These are phyloP conservation scores for Priceomyces fermenticarens DNA, from an alignment of 805 yeast genomes.

Conservation along the genomic window DNA sequence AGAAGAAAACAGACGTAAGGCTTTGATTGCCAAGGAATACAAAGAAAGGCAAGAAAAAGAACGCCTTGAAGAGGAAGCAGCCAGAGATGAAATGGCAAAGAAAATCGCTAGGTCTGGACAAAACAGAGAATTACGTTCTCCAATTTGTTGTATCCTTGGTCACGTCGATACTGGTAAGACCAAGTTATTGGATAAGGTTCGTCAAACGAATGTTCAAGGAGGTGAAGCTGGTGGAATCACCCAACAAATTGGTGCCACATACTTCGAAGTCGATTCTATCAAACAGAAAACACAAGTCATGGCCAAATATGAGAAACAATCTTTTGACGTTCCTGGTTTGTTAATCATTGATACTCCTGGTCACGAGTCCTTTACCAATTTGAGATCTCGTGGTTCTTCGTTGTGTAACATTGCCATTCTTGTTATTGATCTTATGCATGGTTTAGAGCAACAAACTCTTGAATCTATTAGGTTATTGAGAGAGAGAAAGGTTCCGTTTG, in stretches of 20 bases:
- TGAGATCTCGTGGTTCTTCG: slow-evolving; percentile 98
- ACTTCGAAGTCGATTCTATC: slow-evolving; percentile 95
- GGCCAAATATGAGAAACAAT: slow-evolving; percentile 79
- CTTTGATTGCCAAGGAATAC: slow-evolving; percentile 27
- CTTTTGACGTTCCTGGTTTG: slow-evolving; percentile 95
- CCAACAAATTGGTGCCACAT: slow-evolving; percentile 99
- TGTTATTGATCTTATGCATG: slow-evolving; percentile 99
- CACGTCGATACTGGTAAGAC: slow-evolving; percentile 99
- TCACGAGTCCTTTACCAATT: slow-evolving; percentile 97
- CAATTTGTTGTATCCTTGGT: slow-evolving; percentile 98
- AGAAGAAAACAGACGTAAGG: slow-evolving; percentile 19
- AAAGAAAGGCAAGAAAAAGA: slow-evolving; percentile 11
- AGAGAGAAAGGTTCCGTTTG: slow-evolving; percentile 96
- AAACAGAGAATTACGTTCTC: slow-evolving; percentile 80
- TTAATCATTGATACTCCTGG: slow-evolving; percentile 98
- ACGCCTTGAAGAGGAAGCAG: slow-evolving; percentile 20
- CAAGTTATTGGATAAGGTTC: slow-evolving; percentile 90
- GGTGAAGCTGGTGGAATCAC: slow-evolving; percentile 99
- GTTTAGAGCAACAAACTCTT: slow-evolving; percentile 95
- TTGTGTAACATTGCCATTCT: slow-evolving; percentile 98
- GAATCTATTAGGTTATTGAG: slow-evolving; percentile 90
- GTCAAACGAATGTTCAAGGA: slow-evolving; percentile 99
- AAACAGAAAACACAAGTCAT: slow-evolving; percentile 87
- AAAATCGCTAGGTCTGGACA: slow-evolving; percentile 13
- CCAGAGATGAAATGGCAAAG: slow-evolving; percentile 27